Base-by-base conservation (phyloP, 495 filamentous ascomycete species). In the Aspergillus egyptiacus region DNA sequence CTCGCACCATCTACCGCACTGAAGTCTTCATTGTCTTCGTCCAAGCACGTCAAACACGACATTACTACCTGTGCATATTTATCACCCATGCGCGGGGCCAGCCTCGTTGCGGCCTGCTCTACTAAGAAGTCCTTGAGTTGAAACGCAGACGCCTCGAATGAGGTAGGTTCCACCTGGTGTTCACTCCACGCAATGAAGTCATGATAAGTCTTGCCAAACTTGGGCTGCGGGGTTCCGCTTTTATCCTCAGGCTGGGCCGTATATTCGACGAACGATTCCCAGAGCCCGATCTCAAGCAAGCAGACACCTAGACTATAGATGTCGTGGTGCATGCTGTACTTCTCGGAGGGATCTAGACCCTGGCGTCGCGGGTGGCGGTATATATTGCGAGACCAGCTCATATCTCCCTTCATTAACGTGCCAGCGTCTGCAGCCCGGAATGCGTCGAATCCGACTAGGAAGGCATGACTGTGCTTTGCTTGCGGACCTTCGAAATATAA, bases 251-350 rank as follows among this genome's bases (percentile, higher is more conserved):
- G 10, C 36, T 24, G 20, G 19, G 10, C 7, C 19, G 23, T 43
- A 17, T 43, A 43, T 17, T 20, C 25, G 8, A 70, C 59, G 44
- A 74, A 67, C 0, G 67, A 66, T 2, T 54, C 30, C 65, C 70
- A 72, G 2, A 74, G 30, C 0, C 66, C 69, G 15, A 76, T 61
- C 41, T 76, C 70, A 0, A 77, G 53, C 9, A 76, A 59, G 36
- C 63, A 70, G 7, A 76, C 72, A 1, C 70, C 70, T 4, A 75
- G 59, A 48, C 69, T 74, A 51, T 76, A 77, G 0, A 75, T 75
- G 39, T 77, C 72, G 46, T 76, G 70, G 35, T 67, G 66, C 66
- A 74, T 75, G 2, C 22, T 50, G 25, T 70, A 75, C 1, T 46
- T 48, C 20, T 71, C 62, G 28, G 63, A 52, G 3, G 62, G 64